Base-by-base conservation (phyloP, 139 green algal genomes). In the Marvania coccoides region DNA sequence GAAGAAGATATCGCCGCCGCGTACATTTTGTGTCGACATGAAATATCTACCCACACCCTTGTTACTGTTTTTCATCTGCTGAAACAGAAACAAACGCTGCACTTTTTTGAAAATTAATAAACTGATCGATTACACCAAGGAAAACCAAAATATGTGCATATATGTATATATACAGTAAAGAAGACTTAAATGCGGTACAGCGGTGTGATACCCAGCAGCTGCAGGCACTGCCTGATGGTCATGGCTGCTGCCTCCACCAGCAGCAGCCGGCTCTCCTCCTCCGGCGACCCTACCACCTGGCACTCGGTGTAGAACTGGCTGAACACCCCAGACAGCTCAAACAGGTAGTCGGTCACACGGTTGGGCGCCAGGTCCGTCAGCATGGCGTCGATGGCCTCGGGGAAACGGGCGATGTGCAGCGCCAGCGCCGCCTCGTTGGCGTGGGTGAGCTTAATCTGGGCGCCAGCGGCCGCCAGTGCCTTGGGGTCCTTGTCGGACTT, bases 291-390 rank as follows among this genome's bases (percentile, higher is more conserved):
- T 13, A 97, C n/a, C 56, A 98, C 91, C 75, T 85, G 65, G 87
- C 91, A 97, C 47, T 96, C 88, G 1, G 72, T 81, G 80, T 98
- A 98, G 72, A 98, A 98, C 12, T 75, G 59, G 67, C 85, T 97
- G 83, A 96, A 98, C n/a, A 78, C 72, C 47, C 87, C 38, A 24
- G 72, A 72, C 33, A 98, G 83, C 10, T 92, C 80, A 75, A 96
- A 98, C 48, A 98, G 76, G 74, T 97, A 98, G 38, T 97, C 91
- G 9, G 87, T 95, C 1, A 98, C 53, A 9, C 83, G 81, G 85
- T 97, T 94, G 35, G 92, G 92, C 29, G 77, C 62, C 64, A 97
- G 80, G 31, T 97, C 90, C 19, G 77, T 73, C 19, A 97, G 67
- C 47, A 82, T 72, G 30, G 85, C 76, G 64, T 94, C 88, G 31